A percentile compares a stretch with the other conserved stretches of the same genome.
These are phyloP conservation scores for Calycina herbarum DNA, from an alignment of 2,329 filamentous ascomycete genomes.

Conservation along the genomic window DNA sequence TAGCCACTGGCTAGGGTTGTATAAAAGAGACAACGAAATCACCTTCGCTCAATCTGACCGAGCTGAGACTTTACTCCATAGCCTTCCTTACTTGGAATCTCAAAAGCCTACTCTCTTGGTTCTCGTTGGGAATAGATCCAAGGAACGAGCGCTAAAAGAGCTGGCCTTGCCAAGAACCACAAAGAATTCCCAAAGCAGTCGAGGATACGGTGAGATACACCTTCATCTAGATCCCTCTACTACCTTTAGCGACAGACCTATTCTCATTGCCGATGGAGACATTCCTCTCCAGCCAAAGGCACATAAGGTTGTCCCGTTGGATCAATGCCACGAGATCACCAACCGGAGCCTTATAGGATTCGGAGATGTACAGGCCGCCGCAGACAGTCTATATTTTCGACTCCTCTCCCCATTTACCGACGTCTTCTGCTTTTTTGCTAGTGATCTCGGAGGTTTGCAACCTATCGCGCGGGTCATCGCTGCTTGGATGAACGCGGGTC, in stretches of 20 bases:
- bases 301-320: slow-evolving; percentile 12
- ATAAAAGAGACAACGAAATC: slow-evolving; percentile 26
- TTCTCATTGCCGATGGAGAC: slow-evolving; percentile 29
- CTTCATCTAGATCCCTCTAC: slow-evolving; percentile 28
- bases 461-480: slow-evolving; percentile 27
- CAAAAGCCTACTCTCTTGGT: slow-evolving; percentile 29
- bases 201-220: slow-evolving; percentile 24
- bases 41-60: slow-evolving; percentile 27
- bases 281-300: slow-evolving; percentile 18
- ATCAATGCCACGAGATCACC: slow-evolving; percentile 24
- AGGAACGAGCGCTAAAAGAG: slow-evolving; percentile 28
- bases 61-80: slow-evolving; percentile 23
- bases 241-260: slow-evolving; percentile 26
- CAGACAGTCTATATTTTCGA: slow-evolving; percentile 27
- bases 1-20: slow-evolving; percentile 32
- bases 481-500: slow-evolving; percentile 24
- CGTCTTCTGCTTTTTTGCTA: slow-evolving; percentile 35
- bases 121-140: slow-evolving; percentile 30
- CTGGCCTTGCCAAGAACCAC: slow-evolving; percentile 24
- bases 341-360: slow-evolving; percentile 18
- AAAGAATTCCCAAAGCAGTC: slow-evolving; percentile 21
- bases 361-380: slow-evolving; percentile 6
- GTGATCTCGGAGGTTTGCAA: slow-evolving; percentile 31
- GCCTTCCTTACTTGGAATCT: slow-evolving; percentile 26
- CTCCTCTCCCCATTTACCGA: slow-evolving; percentile 31